Evolutionary conservation across 2,329 filamentous ascomycete species (phyloP), one percentile per base, ranked within the genome.

Genomic region (Colletotrichum ledebouriae): DNA sequence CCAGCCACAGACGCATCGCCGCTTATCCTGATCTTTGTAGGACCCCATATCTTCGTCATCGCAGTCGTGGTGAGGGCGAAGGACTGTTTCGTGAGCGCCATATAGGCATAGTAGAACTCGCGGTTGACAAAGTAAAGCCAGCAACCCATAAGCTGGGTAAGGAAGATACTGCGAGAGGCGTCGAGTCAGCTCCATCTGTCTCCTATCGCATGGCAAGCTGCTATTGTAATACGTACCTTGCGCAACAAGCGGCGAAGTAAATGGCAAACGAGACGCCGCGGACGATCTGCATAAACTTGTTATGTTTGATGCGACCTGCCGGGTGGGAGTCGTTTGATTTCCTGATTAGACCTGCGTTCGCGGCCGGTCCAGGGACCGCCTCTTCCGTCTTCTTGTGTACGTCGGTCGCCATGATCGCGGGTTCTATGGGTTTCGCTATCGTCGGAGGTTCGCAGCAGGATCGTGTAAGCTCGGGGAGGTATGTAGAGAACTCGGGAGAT

Each of bases 21-120:
- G 76, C 93, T 96, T 74, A 97, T 91, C 62, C 92, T 86, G 63
- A 97, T 90, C 4, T 89, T 86, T 0, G 93, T 96, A 3, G 93
- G 92, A n/a, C 92, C 91, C 91, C 93, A 97, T 84, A 92, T 92
- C 75, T 95, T 89, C 13, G 93, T 97, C 83, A 95, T 89, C 50
- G 90, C 91, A 20, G 91, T 94, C 71, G 91, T 89, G 50, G 94
- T 82, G 15, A 97, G 85, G 42, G 92, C 92, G 77, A 97, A 97
- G 2, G 88, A 92, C 75, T 93, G 89, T 79, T 97, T 97, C 11
- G 93, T 96, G 78, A 94, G 87, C 46, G 93, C 89, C 88, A 97
- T 97, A 81, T 94, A 97, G 70, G 90, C 87, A 79, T 97, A 92
- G 82, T 93, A 97, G 75, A 92, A 87, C 52, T 93, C 90, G 66